Base-by-base conservation (phyloP, 2,329 filamentous ascomycete genomes). In the Botrytis byssoidea region DNA sequence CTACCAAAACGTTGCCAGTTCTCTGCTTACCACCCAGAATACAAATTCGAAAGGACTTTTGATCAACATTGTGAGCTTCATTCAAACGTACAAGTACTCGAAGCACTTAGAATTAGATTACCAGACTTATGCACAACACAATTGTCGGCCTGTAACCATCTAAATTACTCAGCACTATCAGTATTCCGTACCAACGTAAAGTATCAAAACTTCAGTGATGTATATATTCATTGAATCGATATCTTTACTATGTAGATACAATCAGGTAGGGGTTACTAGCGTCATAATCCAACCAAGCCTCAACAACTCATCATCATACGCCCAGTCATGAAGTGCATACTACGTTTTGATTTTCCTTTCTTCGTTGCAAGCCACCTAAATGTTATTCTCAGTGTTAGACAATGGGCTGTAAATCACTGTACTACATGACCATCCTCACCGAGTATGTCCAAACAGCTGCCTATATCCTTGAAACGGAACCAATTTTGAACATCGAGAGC, bases 151-250 rank as follows among this genome's bases (percentile, higher is more conserved):
- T 4, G 16, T 12, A 42, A 42, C 29, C 64, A 29, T 37, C n/a
- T 29, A 22, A 40, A 2, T 25, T 35, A 67, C 37, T 37, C 29
- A 35, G 44, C 4, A 8, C 37, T 22, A 73, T 70, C 61, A 73
- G 8, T 46, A 22, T 29, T 46, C 44, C 8, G 9, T 4, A 32
- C 22, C 2, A 22, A 32, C 4, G 16, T 8, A 70, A 66, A 70
- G 74, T 18, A 74, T 75, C 25, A 55, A 63, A 18, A n/a, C 2
- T 48, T 61, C 4, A 22, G 25, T 12, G 65, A 74, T 10, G 72
- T 77, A 66, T 75, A 64, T 70, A 74, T 40, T 76, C 71, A 37
- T 70, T 35, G 16, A 67, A 72, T 7, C 73, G 75, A 64, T 74
- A 73, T 63, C 4, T 60, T 20, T 57, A 75, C 29, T 75, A 73